Percentiles rank a stretch among this genome's conserved stretches.
Evolutionary conservation across 2,329 filamentous ascomycete species (phyloP).

Genomic region (Hirsutella rhossiliensis): DNA sequence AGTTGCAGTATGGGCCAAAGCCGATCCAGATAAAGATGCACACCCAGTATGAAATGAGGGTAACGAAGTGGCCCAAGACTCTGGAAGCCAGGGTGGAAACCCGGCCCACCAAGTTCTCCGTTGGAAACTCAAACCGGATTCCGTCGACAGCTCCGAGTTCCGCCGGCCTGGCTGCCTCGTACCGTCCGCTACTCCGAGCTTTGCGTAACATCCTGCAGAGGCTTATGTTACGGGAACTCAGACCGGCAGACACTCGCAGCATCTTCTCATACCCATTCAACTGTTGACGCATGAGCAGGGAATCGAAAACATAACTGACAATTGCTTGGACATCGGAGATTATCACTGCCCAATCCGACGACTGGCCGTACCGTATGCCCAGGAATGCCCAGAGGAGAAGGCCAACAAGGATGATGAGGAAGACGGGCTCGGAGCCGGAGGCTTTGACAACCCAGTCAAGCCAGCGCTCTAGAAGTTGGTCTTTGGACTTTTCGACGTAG

Average conservation of each 20-base stretch:
- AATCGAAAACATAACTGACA: slow-evolving; percentile 23
- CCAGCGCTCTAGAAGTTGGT: slow-evolving; percentile 7
- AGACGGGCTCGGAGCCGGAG: slow-evolving; percentile 10
- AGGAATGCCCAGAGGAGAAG: slow-evolving; percentile 17
- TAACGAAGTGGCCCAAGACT: slow-evolving; percentile 16
- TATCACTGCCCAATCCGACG: slow-evolving; percentile 22
- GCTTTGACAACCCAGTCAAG: slow-evolving; percentile 9
- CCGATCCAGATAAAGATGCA: slow-evolving; percentile 22
- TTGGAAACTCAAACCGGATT: slow-evolving; percentile 9
- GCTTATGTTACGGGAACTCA: slow-evolving; percentile 19
- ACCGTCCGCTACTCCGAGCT: slow-evolving; percentile 8
- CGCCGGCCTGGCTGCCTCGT: slow-evolving; percentile 5
- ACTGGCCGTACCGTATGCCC: slow-evolving; percentile 17
- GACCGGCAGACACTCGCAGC: slow-evolving; percentile 14
- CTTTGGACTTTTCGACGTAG: slow-evolving; percentile 7
- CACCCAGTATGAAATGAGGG: slow-evolving; percentile 20
- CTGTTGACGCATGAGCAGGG: slow-evolving; percentile 25
- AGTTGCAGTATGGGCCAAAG: slow-evolving; percentile 16
- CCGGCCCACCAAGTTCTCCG: slow-evolving; percentile 17
- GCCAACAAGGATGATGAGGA: slow-evolving; percentile 17
- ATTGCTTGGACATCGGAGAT: slow-evolving; percentile 23
- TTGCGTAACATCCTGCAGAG: slow-evolving; percentile 16
- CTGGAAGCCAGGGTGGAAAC: slow-evolving; percentile 12
- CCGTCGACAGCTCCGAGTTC: slow-evolving; percentile 11
- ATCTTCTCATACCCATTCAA: slow-evolving; percentile 17